Conservation (phyloP, 2,329 filamentous ascomycete species). For the Amesomyces nigricolor region DNA sequence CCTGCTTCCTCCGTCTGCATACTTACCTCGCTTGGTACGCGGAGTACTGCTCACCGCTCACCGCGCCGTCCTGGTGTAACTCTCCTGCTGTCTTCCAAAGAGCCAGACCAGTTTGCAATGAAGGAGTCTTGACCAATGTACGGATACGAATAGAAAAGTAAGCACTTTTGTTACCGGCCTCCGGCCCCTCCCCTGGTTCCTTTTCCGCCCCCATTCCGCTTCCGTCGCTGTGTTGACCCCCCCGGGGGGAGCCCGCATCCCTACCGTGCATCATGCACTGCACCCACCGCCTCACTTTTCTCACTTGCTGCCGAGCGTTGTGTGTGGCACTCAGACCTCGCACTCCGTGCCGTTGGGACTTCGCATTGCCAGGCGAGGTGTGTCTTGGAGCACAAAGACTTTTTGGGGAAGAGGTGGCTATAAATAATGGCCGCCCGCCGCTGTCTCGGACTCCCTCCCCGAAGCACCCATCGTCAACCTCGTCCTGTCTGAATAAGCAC, state of each 20-base stretch:
- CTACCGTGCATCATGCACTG: neutral
- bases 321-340: neutral
- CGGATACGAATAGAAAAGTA: too few species aligned
- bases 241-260: too few species aligned
- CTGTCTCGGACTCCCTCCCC: neutral
- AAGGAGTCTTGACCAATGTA: too few species aligned
- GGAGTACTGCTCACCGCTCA: too few species aligned
- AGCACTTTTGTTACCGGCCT: too few species aligned
- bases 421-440: constrained; percentile 3
- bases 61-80: too few species aligned
- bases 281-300: neutral
- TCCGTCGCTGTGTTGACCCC: too few species aligned
- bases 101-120: too few species aligned
- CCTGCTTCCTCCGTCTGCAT: neutral
- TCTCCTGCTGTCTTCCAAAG: too few species aligned
- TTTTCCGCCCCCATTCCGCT: too few species aligned
- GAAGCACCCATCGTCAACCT: neutral
- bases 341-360: neutral
- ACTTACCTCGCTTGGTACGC: too few species aligned
- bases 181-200: too few species aligned
- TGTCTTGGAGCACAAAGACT: neutral
- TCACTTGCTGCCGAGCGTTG: neutral
- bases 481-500: neutral
- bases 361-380: neutral
- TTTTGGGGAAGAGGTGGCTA: neutral